Percentiles rank a stretch among this genome's conserved stretches.
Evolutionary conservation across 805 yeast species (phyloP).

Genomic region (Yamadazyma scolyti): DNA sequence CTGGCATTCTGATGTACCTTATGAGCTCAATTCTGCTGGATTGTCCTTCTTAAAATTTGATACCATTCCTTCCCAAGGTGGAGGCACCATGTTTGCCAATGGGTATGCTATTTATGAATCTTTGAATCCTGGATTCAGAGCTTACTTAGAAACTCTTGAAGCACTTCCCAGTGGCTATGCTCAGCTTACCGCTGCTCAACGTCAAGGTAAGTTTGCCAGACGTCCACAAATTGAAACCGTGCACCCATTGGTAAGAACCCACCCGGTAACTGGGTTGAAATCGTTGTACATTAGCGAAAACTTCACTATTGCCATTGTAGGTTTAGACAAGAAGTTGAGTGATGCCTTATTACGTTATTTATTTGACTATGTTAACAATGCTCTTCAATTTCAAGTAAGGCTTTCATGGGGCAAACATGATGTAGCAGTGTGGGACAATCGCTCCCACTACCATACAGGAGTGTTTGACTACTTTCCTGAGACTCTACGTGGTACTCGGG

Average conservation of each 20-base stretch:
- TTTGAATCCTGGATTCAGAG: conserved; percentile 42
- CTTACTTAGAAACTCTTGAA: conserved; percentile 6
- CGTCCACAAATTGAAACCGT: conserved; percentile 15
- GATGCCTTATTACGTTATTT: too few species aligned
- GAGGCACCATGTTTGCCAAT: conserved; percentile 54
- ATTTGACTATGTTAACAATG: conserved; percentile 39
- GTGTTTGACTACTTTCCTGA: conserved; percentile 7
- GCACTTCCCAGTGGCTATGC: conserved; percentile 7
- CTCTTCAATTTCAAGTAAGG: conserved; percentile 50
- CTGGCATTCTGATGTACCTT: conserved; percentile 56
- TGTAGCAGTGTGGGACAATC: conserved; percentile 55
- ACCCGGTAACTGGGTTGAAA: conserved; percentile 29
- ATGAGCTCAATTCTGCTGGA: conserved; percentile 56
- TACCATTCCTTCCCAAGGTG: conserved; percentile 47
- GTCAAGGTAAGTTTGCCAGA: too few species aligned
- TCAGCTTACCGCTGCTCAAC: conserved; percentile 25
- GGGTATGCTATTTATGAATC: too few species aligned
- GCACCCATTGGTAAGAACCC: conserved; percentile 27
- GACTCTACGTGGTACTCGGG: conserved; percentile 6
- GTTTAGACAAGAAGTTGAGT: too few species aligned
- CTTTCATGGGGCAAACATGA: conserved; percentile 42
- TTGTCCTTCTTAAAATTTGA: conserved; percentile 52
- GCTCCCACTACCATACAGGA: conserved; percentile 33
- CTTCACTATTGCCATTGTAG: conserved; percentile 32
- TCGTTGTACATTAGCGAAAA: conserved; percentile 22